These are phyloP conservation scores for Testicularia cyperi DNA, from an alignment of 1,284 basidiomycete species.

Conservation along the genomic window DNA sequence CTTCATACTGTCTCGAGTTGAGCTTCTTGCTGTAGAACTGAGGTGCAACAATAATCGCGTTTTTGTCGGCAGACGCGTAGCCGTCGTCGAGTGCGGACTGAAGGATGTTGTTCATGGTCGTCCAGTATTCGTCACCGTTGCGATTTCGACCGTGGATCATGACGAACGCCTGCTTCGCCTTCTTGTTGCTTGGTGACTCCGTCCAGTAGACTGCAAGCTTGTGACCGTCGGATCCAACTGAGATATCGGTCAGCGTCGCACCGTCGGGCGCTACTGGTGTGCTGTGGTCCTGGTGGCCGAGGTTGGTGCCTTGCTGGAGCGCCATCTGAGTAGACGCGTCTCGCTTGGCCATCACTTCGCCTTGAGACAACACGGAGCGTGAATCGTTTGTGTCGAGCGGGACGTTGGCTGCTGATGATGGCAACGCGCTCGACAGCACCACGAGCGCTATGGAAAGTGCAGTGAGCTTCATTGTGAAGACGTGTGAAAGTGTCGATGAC, in stretches of 20 bases:
- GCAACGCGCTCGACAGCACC: too few species aligned
- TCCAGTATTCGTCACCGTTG: constrained; percentile 49
- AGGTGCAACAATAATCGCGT: constrained; percentile 51
- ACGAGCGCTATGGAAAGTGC: too few species aligned
- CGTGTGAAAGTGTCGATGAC: too few species aligned
- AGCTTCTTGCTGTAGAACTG: constrained; percentile 46
- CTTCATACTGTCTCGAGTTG: constrained; percentile 48
- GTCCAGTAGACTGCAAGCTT: constrained; percentile 47
- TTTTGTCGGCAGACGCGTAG: constrained; percentile 16
- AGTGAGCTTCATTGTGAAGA: too few species aligned
- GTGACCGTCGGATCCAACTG: constrained; percentile 22
- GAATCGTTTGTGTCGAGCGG: too few species aligned
- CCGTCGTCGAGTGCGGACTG: constrained; percentile 24
- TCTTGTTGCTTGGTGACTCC: constrained; percentile 8
- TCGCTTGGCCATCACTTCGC: too few species aligned
- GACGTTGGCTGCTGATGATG: too few species aligned
- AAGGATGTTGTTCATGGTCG: constrained; percentile 44
- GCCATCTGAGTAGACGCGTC: constrained; percentile 37
- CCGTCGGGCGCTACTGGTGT: constrained; percentile 33
- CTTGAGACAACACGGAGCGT: too few species aligned
- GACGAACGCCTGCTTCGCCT: constrained; percentile 48
- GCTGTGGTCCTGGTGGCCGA: constrained; percentile 36
- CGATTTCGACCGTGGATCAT: constrained; percentile 56
- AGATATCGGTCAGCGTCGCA: constrained; percentile 26
- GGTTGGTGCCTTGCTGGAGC: constrained; percentile 4